Evolutionary conservation across 352 stramenopile genomes (phyloP).

Genomic region (Phytophthora uliginosa): DNA sequence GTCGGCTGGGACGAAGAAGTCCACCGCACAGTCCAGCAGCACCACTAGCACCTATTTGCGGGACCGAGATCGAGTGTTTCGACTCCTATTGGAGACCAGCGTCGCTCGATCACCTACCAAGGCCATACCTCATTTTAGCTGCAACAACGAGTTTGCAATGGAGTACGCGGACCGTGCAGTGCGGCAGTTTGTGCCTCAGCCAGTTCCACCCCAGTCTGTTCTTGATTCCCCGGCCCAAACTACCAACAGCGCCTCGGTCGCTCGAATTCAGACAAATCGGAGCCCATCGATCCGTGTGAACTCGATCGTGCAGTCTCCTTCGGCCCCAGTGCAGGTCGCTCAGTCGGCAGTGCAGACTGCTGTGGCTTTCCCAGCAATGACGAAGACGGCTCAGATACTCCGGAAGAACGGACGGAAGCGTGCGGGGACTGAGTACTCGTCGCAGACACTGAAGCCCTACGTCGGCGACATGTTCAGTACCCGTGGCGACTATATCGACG

Average conservation of each 20-base stretch:
- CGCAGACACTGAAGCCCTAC: conserved; percentile 71
- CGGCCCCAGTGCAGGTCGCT: conserved; percentile 2
- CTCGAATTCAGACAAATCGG: conserved; percentile 8
- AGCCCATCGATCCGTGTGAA: conserved; percentile 14
- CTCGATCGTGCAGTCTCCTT: conserved; percentile 7
- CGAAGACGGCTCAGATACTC: conserved; percentile 31
- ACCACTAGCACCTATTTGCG: conserved; percentile 1
- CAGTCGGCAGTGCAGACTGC: conserved; percentile 10
- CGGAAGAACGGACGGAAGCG: conserved; percentile 66
- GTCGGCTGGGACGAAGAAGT: conserved; percentile 23
- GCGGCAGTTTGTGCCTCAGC: conserved; percentile 22
- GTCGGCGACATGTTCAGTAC: conserved; percentile 85
- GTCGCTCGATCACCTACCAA: conserved; percentile 20
- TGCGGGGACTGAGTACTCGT: conserved; percentile 38
- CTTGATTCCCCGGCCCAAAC: neutral
- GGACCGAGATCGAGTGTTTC: conserved; percentile 42
- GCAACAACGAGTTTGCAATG: conserved; percentile 71
- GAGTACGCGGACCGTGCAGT: conserved; percentile 64
- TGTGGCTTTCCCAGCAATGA: conserved; percentile 7
- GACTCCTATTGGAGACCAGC: conserved; percentile 52
- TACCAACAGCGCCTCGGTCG: neutral
- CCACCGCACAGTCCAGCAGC: neutral
- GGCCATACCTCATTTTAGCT: conserved; percentile 23
- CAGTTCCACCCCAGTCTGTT: conserved; percentile 3
- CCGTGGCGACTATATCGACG: conserved; percentile 85